Conservation (phyloP, 495 filamentous ascomycete species). For the Penicillium longicatenatum region DNA sequence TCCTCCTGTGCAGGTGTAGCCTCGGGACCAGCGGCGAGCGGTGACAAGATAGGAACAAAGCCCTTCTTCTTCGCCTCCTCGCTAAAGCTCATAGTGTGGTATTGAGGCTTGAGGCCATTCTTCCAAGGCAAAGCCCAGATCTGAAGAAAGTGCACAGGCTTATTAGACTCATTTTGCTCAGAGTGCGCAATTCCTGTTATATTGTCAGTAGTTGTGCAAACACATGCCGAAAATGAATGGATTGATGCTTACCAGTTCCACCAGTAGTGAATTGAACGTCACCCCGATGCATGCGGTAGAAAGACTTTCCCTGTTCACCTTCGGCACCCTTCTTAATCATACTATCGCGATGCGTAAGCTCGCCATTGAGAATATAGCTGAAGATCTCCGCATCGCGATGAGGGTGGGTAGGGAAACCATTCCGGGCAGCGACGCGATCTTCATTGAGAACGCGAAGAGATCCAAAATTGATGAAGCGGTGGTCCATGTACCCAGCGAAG, state of each 20-base stretch:
- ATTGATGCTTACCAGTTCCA: slow-evolving; percentile 54
- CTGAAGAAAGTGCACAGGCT: slow-evolving; percentile 77
- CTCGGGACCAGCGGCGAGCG: slow-evolving; percentile 61
- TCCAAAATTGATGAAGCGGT: slow-evolving; percentile 63
- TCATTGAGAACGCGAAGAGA: slow-evolving; percentile 79
- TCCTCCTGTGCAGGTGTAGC: slow-evolving; percentile 60
- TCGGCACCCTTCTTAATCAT: slow-evolving; percentile 65
- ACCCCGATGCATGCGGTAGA: slow-evolving; percentile 72
- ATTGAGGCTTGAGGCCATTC: slow-evolving; percentile 65
- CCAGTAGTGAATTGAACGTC: slow-evolving; percentile 85
- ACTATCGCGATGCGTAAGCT: slow-evolving; percentile 78
- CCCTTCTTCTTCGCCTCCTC: slow-evolving; percentile 68
- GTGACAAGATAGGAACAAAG: slow-evolving; percentile 70
- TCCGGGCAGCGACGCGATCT: slow-evolving; percentile 67
- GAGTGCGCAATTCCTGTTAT: slow-evolving; percentile 67
- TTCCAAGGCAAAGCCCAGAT: slow-evolving; percentile 79
- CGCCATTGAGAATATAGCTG: slow-evolving; percentile 75
- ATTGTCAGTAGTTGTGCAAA: slow-evolving; percentile 11
- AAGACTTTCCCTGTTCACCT: slow-evolving; percentile 51
- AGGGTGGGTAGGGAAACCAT: slow-evolving; percentile 77
- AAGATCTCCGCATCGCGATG: slow-evolving; percentile 86
- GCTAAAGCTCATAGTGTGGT: slow-evolving; percentile 66
- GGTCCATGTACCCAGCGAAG: slow-evolving; percentile 75
- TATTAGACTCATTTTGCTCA: slow-evolving; percentile 68
- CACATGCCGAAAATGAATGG: neutral